phyloP scores from a whole-genome alignment of 805 yeast species.

The Yarrowia sp. region DNA sequence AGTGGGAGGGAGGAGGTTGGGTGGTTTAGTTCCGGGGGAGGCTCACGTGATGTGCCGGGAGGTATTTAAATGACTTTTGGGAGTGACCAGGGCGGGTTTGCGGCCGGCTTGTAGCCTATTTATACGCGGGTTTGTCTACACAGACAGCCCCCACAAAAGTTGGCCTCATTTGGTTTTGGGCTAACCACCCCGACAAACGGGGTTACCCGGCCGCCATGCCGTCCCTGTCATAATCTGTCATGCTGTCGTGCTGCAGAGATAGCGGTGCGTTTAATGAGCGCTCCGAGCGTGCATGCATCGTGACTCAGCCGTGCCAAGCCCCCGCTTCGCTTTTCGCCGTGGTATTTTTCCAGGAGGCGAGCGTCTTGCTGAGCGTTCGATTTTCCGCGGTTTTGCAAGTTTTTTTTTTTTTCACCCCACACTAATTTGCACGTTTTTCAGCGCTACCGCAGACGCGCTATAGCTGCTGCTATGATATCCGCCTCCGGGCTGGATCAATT shows the following conservation, averaged over 20 bases:
- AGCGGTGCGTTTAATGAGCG: not conserved
- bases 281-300: not conserved
- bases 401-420: too few relatives aligned
- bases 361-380: too few relatives aligned
- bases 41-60: not conserved
- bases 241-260: not conserved
- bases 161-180: not conserved
- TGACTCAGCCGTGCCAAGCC: slow-evolving; percentile 12
- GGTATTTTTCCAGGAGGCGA: not conserved
- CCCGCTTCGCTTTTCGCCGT: not conserved
- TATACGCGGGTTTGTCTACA: too few relatives aligned
- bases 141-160: not conserved
- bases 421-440: too few relatives aligned
- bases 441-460: too few relatives aligned
- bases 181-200: not conserved
- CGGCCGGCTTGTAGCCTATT: too few relatives aligned
- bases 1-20: not conserved
- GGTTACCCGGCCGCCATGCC: not conserved
- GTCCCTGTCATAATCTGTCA: slow-evolving; percentile 13
- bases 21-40: too few relatives aligned
- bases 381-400: too few relatives aligned
- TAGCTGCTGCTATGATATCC: too few relatives aligned
- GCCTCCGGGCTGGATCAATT: too few relatives aligned
- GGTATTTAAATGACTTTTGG: too few relatives aligned
- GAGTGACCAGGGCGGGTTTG: too few relatives aligned